A percentile compares a stretch with the other conserved stretches of the same genome.
These are phyloP conservation scores for Diplogelasinospora grovesii DNA, from an alignment of 495 filamentous ascomycete genomes.

Conservation along the genomic window DNA sequence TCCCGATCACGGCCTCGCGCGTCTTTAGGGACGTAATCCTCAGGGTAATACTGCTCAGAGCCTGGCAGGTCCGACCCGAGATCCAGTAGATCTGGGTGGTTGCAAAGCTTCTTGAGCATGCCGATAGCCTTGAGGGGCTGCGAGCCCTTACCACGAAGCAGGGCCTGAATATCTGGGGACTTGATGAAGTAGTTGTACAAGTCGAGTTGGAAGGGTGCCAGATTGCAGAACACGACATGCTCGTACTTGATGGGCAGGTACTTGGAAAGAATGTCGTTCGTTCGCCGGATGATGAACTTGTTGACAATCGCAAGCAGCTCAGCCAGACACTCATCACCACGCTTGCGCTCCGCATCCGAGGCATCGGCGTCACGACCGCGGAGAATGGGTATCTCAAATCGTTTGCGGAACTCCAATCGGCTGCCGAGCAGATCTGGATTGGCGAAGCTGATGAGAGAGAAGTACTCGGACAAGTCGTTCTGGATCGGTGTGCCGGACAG, in stretches of 20 bases:
- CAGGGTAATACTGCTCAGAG: conserved; percentile 73
- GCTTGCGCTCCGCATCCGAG: conserved; percentile 71
- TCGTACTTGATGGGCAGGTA: conserved; percentile 99
- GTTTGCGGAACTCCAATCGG: conserved; percentile 87
- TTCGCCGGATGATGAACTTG: conserved; percentile 97
- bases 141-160: conserved; percentile 90
- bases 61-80: conserved; percentile 81
- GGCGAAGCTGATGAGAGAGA: conserved; percentile 91
- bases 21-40: conserved; percentile 85
- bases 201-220: conserved; percentile 84
- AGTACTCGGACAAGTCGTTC: conserved; percentile 97
- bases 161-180: conserved; percentile 86
- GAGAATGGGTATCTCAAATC: conserved; percentile 88
- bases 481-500: conserved; percentile 96
- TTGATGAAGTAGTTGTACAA: conserved; percentile 96
- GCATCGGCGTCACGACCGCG: conserved; percentile 88
- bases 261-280: conserved; percentile 96
- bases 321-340: conserved; percentile 73
- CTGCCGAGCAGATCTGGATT: conserved; percentile 90
- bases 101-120: conserved; percentile 96
- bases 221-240: conserved; percentile 98
- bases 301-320: conserved; percentile 85
- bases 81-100: conserved; percentile 90
- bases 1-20: conserved; percentile 84
- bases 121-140: conserved; percentile 96